Base-by-base conservation (phyloP, 192 early-diverging fungal genomes). In the Radiomyces spectabilis region DNA sequence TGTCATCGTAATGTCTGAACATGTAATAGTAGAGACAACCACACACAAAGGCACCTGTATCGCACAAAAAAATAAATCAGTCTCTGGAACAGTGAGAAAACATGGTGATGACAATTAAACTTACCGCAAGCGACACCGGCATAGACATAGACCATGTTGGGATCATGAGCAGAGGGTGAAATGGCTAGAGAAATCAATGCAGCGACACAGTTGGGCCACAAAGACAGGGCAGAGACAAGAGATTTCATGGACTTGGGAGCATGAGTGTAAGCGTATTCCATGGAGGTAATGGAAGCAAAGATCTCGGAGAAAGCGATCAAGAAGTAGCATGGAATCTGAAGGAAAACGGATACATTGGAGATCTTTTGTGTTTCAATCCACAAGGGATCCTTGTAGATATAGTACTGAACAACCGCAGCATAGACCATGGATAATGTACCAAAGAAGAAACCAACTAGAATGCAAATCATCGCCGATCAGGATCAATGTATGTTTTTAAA, bases 231-330 rank as follows among this genome's bases (percentile, higher is more conserved):
- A 69, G 81, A 81, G 29, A 84, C 78, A 33, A 84, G 65, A 0
- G 76, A 76, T 57, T 82, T 82, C 80, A 82, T 82, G 12, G 59
- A 65, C 49, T 74, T 72, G 15, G 82, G 82, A 16, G 82, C 82
- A 21, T 71, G 68, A 42, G 71, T 79, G 63, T 75, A 84, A 7
- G 82, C 78, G 43, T 77, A 84, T 69, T 84, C 82, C 45, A 84
- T 74, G n/a, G 78, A 78, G 3, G 82, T 82, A 37, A 82, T 74
- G 16, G 76, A 80, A 9, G 80, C 78, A 52, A 84, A 76, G 43
- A 82, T 76, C 58, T 84, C 78, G 4, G 75, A 59, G 13, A 79
- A 66, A 3, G 79, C 79, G 22, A 84, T 64, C 6, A 84, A 59
- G 4, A 77, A 37, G 53, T 84, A 84, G 9, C 62, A 65, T 13